Base-by-base conservation (phyloP, 331 rosid species). In the Quercus tomentella region DNA sequence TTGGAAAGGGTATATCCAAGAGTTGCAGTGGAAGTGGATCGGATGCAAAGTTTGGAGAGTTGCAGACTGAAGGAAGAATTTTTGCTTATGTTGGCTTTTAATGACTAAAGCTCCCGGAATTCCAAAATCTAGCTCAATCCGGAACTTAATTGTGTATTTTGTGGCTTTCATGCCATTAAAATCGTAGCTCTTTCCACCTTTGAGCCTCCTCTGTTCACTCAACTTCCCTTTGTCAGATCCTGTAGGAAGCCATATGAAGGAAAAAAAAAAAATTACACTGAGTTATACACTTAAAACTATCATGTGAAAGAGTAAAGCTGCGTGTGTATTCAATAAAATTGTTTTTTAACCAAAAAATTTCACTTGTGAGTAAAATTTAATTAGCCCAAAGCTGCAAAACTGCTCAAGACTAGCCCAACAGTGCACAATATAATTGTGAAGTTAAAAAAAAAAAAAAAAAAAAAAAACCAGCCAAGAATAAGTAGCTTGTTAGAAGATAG, bases 1-100 rank as follows among this genome's bases (percentile, higher is more conserved):
- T 57, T 73, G 67, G 74, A 77, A 33, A 17, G 96, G 91, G 85
- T 85, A 93, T 30, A 93, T 76, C 97, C 96, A 89, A 49, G 96
- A 89, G 81, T 87, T 78, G 85, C 94, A 91, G 49, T 85, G 81
- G 65, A 89, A 93, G 49, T 88, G 89, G 71, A 91, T 71, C 41
- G 85, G 84, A 73, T 79, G 43, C 57, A 82, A 78, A 56, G 63
- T 62, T 79, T 84, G 84, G 61, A 91, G 73, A 52, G 84, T 77
- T 49, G 86, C 92, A 75, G 70, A 77, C 16, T 52, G 85, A 82
- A 91, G 90, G 82, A 85, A 89, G 67, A 92, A 86, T 74, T 74
- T 82, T 26, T 85, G 85, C 10, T 84, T 86, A 54, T 85, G 55
- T 74, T 74, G 56, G 75, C 87, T 92, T 80, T 23, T 79, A 56